These are phyloP conservation scores for Trichoderma sp. DNA, from an alignment of 2,329 filamentous ascomycete species.

Conservation along the genomic window DNA sequence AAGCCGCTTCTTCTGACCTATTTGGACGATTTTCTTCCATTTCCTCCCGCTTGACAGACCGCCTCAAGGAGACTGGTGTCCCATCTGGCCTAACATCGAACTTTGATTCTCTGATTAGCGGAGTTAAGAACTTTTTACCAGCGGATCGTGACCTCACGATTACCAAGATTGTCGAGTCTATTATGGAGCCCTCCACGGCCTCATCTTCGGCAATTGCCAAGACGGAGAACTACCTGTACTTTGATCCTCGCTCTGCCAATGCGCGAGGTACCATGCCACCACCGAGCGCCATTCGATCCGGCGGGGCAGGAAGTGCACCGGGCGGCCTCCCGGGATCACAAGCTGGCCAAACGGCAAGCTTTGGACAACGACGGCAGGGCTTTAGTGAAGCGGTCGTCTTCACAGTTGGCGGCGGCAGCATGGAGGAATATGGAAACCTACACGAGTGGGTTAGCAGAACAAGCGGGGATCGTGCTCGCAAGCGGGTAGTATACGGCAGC, in stretches of 20 bases:
- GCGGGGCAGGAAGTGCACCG: constrained; percentile 42
- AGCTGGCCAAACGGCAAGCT: constrained; percentile 73
- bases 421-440: constrained; percentile 98
- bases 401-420: constrained; percentile 90
- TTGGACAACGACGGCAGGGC: constrained; percentile 85
- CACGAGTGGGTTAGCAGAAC: constrained; percentile 92
- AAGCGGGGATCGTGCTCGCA: constrained; percentile 58
- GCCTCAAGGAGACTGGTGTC: constrained; percentile 85
- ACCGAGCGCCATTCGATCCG: constrained; percentile 58
- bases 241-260: constrained; percentile 90
- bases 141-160: constrained; percentile 92
- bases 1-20: constrained; percentile 66
- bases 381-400: constrained; percentile 93
- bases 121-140: constrained; percentile 97
- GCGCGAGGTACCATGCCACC: constrained; percentile 89
- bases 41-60: constrained; percentile 86
- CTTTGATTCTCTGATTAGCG: constrained; percentile 90
- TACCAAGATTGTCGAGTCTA: constrained; percentile 95
- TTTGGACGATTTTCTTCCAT: constrained; percentile 93
- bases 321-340: constrained; percentile 51
- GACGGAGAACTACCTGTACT: constrained; percentile 95
- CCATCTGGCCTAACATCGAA: constrained; percentile 69
- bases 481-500: constrained; percentile 89
- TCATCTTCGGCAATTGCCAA: constrained; percentile 91
- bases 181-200: constrained; percentile 93